Percentiles rank a stretch among this genome's conserved stretches.
These are phyloP conservation scores for Crucihimalaya himalaica DNA, from an alignment of 345 rosid species.

Conservation along the genomic window DNA sequence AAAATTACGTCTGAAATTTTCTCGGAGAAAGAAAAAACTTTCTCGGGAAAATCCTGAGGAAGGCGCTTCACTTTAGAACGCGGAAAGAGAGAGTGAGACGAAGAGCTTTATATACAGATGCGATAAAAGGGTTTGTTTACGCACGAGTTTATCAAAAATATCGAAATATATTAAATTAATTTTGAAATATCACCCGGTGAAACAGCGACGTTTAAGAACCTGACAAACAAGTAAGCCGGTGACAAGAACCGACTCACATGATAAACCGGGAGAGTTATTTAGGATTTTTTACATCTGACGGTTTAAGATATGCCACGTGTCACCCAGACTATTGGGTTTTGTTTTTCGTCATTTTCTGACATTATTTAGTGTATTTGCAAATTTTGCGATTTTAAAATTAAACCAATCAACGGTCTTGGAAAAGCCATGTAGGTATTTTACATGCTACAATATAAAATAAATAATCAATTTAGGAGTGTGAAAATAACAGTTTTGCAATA, in stretches of 20 bases:
- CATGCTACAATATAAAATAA: background rate
- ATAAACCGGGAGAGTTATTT: conserved; percentile 26
- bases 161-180: background rate
- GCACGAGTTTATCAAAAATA: conserved; percentile 37
- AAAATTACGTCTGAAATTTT: background rate
- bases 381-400: background rate
- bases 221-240: conserved; percentile 31
- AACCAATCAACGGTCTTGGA: conserved; percentile 1
- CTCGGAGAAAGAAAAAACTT: background rate
- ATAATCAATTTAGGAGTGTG: background rate
- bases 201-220: background rate
- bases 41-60: conserved; percentile 38
- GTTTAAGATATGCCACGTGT: conserved; percentile 20
- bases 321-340: conserved; percentile 29
- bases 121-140: conserved; percentile 1
- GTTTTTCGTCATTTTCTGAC: conserved; percentile 30
- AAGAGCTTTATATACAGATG: conserved; percentile 25
- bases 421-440: conserved; percentile 21
- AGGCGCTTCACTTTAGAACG: conserved; percentile 39
- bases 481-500: background rate
- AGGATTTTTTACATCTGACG: conserved; percentile 27
- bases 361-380: too few species aligned
- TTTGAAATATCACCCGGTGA: conserved; percentile 25
- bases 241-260: conserved; percentile 30
- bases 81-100: conserved; percentile 27